Base-by-base conservation (phyloP, 2,329 filamentous ascomycete species). In the Colletotrichum zoysiae region DNA sequence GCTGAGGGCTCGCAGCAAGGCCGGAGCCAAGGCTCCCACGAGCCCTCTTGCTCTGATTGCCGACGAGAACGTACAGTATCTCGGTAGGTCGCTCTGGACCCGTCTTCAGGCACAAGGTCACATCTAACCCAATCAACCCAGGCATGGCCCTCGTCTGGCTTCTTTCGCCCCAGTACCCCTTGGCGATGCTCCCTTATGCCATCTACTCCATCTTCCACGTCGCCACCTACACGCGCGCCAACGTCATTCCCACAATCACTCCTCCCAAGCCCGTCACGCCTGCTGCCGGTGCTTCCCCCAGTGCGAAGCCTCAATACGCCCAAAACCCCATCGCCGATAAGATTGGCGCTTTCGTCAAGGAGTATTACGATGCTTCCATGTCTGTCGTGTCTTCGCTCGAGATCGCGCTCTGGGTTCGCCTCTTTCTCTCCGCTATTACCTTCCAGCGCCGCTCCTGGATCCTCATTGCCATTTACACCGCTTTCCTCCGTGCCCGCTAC, bases 201-300 rank as follows among this genome's bases (percentile, higher is more conserved):
- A 94, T 99, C 83, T 99, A 98, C 89, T 98, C 95, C 71, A 84
- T 98, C 83, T 99, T 99, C 91, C 96, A 99, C 85, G 95, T 98
- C 77, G 94, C 95, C 74, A 98, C 96, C 75, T 99, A 99, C 85
- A 93, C 93, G 76, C 95, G 96, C 82, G 93, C 93, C 81, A 97
- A 97, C 86, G 85, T 99, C 75, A 93, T 99, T 78, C 96, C 96
- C 73, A 94, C 93, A 74, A 80, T 99, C 78, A 88, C 92, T 78
- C 93, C 95, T 20, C 88, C 91, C 71, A 86, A 87, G 75, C 81
- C 85, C 74, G 78, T 85, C 46, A 83, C 88, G 46, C 80, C 89
- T 18, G 82, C 88, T 50, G 86, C 88, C 53, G 85, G 87, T 63
- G 84, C 87, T 65, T 87, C 90, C 70, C 83, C 86, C 23, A 86